A percentile compares a stretch with the other conserved stretches of the same genome.
phyloP scores from a whole-genome alignment of 1,139 yeast species.

The Pichia sp. region DNA sequence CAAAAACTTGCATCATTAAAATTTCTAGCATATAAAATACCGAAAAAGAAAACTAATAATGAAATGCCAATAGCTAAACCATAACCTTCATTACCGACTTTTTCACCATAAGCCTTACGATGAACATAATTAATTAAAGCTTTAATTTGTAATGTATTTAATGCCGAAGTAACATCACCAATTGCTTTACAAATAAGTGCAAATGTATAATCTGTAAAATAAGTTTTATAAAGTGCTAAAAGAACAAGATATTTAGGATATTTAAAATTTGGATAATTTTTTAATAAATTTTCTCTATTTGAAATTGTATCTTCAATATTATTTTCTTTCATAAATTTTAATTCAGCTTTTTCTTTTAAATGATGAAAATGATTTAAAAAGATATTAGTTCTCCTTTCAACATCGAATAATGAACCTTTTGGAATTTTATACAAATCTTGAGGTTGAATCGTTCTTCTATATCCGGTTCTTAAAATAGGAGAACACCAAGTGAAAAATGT shows the following conservation, averaged over 20 bases:
- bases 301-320: conserved; percentile 21
- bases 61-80: conserved; percentile 58
- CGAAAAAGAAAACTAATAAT: conserved; percentile 36
- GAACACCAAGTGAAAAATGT: conserved; percentile 53
- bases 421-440: conserved; percentile 55
- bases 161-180: conserved; percentile 46
- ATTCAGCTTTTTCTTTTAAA: conserved; percentile 32
- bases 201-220: conserved; percentile 42
- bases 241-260: conserved; percentile 40
- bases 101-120: conserved; percentile 33
- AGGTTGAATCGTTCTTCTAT: conserved; percentile 57
- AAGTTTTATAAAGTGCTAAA: conserved; percentile 49
- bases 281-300: conserved; percentile 22
- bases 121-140: conserved; percentile 48
- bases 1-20: conserved; percentile 55
- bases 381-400: conserved; percentile 38
- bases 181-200: conserved; percentile 39
- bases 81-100: conserved; percentile 38
- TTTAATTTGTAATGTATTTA: conserved; percentile 45
- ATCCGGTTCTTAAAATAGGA: conserved; percentile 58
- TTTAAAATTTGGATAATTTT: conserved; percentile 23
- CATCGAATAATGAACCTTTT: conserved; percentile 38
- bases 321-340: conserved; percentile 27
- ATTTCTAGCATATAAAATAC: conserved; percentile 39
- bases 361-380: conserved; percentile 36